phyloP scores from a whole-genome alignment of 139 green algal genomes.

The Chlamydomonas asymmetrica region DNA sequence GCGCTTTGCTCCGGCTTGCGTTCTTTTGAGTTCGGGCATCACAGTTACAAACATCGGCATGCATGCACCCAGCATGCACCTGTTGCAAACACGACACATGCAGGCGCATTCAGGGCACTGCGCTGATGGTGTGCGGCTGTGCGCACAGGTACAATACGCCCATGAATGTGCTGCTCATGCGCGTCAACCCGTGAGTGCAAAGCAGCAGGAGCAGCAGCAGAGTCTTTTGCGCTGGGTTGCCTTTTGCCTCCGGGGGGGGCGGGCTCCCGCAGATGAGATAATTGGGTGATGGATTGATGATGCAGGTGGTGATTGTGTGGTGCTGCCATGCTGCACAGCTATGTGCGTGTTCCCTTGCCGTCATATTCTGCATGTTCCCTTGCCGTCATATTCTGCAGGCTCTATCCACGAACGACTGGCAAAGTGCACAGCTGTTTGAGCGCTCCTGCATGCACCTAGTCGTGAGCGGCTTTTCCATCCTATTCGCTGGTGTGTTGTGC shows the following conservation, averaged over 20 bases:
- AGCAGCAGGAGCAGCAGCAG: too few species aligned
- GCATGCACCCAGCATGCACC: background rate
- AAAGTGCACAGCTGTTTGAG: background rate
- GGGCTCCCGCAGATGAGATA: background rate
- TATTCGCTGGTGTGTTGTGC: too few species aligned
- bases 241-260: background rate
- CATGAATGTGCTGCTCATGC: slow-evolving; percentile 1
- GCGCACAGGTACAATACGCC: background rate
- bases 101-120: background rate
- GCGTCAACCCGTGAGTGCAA: slow-evolving; percentile 8
- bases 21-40: too few species aligned
- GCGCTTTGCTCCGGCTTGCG: too few species aligned
- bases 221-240: background rate
- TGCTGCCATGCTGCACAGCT: background rate
- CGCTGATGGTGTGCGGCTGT: background rate
- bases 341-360: background rate
- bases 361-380: background rate
- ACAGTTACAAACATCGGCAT: too few species aligned
- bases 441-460: background rate
- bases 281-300: background rate
- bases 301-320: background rate
- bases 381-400: background rate
- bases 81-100: background rate
- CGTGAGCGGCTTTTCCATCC: background rate
- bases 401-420: background rate